A percentile compares a stretch with the other conserved stretches of the same genome.
Evolutionary conservation across 768 basidiomycete genomes (phyloP).

Genomic region (Collybia sp.): DNA sequence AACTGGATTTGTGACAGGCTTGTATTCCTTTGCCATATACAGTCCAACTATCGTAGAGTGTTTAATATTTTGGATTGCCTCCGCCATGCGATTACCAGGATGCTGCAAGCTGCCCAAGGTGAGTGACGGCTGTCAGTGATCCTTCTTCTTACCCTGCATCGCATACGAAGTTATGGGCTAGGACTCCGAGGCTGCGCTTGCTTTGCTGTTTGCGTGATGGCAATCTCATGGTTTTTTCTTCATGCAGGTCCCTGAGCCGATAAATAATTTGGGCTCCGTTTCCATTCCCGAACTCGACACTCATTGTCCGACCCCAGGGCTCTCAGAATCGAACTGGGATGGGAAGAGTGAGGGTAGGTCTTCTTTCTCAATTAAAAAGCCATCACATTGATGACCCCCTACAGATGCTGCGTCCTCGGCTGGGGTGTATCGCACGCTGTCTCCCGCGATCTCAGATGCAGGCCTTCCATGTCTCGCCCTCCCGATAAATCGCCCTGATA

Average conservation of each 20-base stretch:
- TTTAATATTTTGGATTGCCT: conserved; percentile 51
- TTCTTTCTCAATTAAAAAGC: conserved; percentile 4
- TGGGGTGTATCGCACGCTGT: conserved; percentile 16
- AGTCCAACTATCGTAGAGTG: conserved; percentile 47
- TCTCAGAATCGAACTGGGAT: conserved; percentile 40
- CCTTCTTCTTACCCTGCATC: conserved; percentile 17
- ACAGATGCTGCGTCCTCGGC: conserved; percentile 32
- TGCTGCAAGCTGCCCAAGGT: conserved; percentile 34
- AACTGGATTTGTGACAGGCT: conserved; percentile 43
- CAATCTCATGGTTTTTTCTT: conserved; percentile 7
- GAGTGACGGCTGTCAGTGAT: conserved; percentile 19
- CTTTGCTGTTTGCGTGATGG: conserved; percentile 11
- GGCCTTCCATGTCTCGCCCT: conserved; percentile 12
- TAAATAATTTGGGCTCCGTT: conserved; percentile 21
- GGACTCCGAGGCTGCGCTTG: conserved; percentile 19
- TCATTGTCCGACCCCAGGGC: conserved; percentile 19
- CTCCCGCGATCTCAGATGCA: conserved; percentile 19
- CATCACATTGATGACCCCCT: neutral
- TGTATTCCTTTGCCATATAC: conserved; percentile 33
- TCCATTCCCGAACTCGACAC: conserved; percentile 16
- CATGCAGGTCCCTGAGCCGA: conserved; percentile 39
- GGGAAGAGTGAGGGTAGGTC: conserved; percentile 33
- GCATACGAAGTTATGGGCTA: conserved; percentile 24
- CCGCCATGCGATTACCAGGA: conserved; percentile 38
- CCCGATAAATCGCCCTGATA: conserved; percentile 6